Percentiles rank a stretch among this genome's conserved stretches.
phyloP scores from a whole-genome alignment of 768 basidiomycete genomes.

The Amanita brunnescens region DNA sequence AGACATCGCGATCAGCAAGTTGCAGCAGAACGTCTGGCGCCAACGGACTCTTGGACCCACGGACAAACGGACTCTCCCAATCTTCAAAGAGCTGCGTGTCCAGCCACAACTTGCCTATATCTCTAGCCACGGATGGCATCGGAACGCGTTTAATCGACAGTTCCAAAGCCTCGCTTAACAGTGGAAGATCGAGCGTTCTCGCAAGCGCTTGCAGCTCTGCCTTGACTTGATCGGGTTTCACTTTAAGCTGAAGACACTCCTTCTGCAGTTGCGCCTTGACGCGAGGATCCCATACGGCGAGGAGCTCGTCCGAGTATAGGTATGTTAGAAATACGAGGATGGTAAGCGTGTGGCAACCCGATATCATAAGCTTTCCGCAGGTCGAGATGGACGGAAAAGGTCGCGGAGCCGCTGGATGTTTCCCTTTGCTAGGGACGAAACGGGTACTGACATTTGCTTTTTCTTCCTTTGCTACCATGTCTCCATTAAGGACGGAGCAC shows the following conservation, averaged over 20 bases:
- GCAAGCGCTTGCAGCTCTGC: slow-evolving; percentile 55
- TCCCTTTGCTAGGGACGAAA: slow-evolving; percentile 14
- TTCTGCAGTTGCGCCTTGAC: slow-evolving; percentile 36
- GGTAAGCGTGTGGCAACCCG: slow-evolving; percentile 54
- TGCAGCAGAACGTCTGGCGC: slow-evolving; percentile 64
- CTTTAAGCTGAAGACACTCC: slow-evolving; percentile 29
- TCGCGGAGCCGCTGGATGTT: slow-evolving; percentile 1
- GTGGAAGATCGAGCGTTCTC: slow-evolving; percentile 45
- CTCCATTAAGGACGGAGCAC: slow-evolving; percentile 30
- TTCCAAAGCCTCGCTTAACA: slow-evolving; percentile 46
- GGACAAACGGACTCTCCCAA: neutral
- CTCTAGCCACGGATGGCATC: slow-evolving; percentile 34
- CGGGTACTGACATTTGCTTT: slow-evolving; percentile 11
- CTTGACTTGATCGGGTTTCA: slow-evolving; percentile 44
- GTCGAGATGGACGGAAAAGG: slow-evolving; percentile 1
- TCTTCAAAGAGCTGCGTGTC: slow-evolving; percentile 13
- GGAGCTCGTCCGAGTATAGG: slow-evolving; percentile 79
- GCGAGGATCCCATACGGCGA: slow-evolving; percentile 80
- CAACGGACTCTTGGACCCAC: slow-evolving; percentile 19
- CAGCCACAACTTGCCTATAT: slow-evolving; percentile 44
- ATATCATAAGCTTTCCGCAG: slow-evolving; percentile 31
- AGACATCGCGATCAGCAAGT: slow-evolving; percentile 58
- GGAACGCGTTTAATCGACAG: slow-evolving; percentile 51
- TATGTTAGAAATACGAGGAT: slow-evolving; percentile 73
- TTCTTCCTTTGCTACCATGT: slow-evolving; percentile 8